Evolutionary conservation across 1,139 yeast genomes (phyloP), one percentile per base, ranked within the genome.

Genomic region (Blastobotrys serpentis): DNA sequence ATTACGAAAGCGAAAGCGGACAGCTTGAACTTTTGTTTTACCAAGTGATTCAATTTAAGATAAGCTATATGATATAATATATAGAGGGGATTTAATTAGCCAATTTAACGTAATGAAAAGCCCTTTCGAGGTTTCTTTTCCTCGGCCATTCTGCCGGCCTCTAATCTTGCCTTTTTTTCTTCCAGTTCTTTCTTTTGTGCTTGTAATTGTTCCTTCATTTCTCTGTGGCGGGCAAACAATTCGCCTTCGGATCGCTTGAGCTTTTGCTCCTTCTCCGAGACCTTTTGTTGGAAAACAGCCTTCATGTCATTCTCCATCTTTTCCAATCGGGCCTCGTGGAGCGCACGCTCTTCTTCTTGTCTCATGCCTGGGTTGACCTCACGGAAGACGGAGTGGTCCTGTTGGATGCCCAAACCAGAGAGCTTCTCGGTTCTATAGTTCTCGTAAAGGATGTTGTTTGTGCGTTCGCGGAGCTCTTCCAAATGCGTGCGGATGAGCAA

Each of bases 221-320:
- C 98, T 69, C 88, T 87, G 71, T 94, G 98, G 69, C 95, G 83
- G 36, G 95, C 81, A 68, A 92, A 92, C 64, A 94, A 79, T 70
- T 94, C 98, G 50, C 96, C 95, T 72, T 94, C 98, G 44, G 97
- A 88, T 72, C 90, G 87, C 74, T 90, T 96, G 67, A 94, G 80
- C 74, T 90, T 90, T 77, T 89, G 87, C 71, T 94, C 99, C 82
- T 94, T 94, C 71, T 90, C 98, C 51, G 86, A 76, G 34, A 94
- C 98, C 74, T 92, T 94, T 66, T 87, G 95, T 72, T 90, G 96
- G 81, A 94, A 94, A 50, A 94, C 96, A 22, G 84, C 78, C 74
- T 92, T 90, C 98, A 94, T 89, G 72, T 92, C 98, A 32, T 89
- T 80, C 73, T 94, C 98, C 85, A 94, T 82, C 74, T 88, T 89